Evolutionary conservation across 164 flowering plant genomes (phyloP).

Genomic region (Macadamia integrifolia): DNA sequence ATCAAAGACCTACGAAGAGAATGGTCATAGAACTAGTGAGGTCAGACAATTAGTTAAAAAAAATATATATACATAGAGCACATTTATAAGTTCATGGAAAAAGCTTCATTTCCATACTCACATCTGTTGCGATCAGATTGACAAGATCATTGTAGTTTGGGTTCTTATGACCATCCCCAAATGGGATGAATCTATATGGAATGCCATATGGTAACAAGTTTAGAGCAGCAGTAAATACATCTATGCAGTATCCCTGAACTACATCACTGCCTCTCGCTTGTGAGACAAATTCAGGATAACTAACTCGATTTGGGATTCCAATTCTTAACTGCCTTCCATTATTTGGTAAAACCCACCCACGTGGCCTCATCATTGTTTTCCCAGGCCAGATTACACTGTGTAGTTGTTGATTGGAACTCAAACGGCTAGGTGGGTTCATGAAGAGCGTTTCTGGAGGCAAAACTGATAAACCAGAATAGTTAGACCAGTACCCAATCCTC

Average conservation of each 20-base stretch:
- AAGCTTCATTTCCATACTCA: background rate
- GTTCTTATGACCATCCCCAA: constrained; percentile 4
- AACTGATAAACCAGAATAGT: constrained; percentile 8
- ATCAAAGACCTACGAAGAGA: constrained; percentile 10
- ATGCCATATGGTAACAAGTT: constrained; percentile 9
- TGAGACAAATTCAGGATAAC: background rate
- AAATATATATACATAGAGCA: background rate
- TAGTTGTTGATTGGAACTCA: background rate
- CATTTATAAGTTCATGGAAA: background rate
- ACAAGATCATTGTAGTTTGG: constrained; percentile 4
- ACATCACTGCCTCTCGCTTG: background rate
- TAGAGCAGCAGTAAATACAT: constrained; percentile 8
- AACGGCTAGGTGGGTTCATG: constrained; percentile 6
- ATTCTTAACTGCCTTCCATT: constrained; percentile 6
- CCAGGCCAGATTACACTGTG: constrained; percentile 5
- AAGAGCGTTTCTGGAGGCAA: constrained; percentile 2
- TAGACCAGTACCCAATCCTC: constrained; percentile 4
- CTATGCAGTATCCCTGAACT: constrained; percentile 7
- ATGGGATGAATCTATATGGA: constrained; percentile 5
- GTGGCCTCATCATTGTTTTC: background rate
- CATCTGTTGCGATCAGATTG: background rate
- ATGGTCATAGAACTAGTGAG: background rate
- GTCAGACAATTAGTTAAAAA: background rate
- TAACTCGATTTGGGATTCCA: constrained; percentile 7
- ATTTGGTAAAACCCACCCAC: constrained; percentile 7